Base-by-base conservation (phyloP, 192 early-diverging fungal species). In the Entrophospora sp. region DNA sequence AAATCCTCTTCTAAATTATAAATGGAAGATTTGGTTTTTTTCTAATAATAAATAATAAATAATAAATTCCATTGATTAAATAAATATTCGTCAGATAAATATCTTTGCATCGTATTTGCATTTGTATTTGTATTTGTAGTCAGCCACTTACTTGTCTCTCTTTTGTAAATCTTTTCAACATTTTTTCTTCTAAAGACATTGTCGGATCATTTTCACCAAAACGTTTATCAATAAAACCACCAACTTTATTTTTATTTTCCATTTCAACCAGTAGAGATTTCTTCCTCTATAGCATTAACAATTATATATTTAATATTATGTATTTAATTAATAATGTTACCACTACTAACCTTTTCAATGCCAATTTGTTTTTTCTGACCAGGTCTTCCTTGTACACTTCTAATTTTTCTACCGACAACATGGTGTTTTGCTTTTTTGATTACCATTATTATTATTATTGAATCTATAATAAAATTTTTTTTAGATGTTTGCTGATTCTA, bases 181-280 rank as follows among this genome's bases (percentile, higher is more conserved):
- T 95, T 65, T 91, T 94, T 56, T 99, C 97, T 77, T 99, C 97
- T 1, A 89, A 79, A 32, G 92, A 89, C 83, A 98, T 75, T 31
- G 73, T 83, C 13, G 88, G 82, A 69, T 96, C 82, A 63, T 87
- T 85, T 70, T 98, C 97, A 68, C 96, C 97, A 75, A 99, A 93
- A 57, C 97, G 89, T 46, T 87, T 79, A 79, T 99, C 97, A 13
- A 95, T 83, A 32, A 99, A 75, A 8, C 86, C 85, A 53, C 88
- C 85, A 20, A 79, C 75, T 46, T 85, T 87, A 62, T 83, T 79
- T 38, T 84, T 83, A 31, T 82, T 82, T 37, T 83, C 70, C 61
- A 91, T 72, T 75, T 96, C 93, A 20, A 85, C 76, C 3, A 89
- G 77, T 32, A 99, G 70, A 3, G 92, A 96, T 53, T 89, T 83